Evolutionary conservation across 2,329 filamentous ascomycete genomes (phyloP), one percentile per base, ranked within the genome.

Genomic region (Trichoderma koningiopsis): DNA sequence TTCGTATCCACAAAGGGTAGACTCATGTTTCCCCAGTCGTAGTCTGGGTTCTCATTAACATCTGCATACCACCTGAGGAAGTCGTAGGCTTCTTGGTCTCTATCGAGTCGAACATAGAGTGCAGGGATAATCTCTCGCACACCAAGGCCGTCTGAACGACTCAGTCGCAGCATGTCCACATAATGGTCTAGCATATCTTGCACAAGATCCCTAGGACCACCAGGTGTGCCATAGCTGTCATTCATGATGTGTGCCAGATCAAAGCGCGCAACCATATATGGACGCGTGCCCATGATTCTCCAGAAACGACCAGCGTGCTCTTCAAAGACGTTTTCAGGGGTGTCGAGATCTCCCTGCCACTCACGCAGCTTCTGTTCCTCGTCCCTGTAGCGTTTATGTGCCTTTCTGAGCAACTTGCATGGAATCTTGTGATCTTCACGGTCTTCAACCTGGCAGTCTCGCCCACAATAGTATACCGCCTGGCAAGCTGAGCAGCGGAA

Each of bases 1-100:
- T 77, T 78, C 53, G 81, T 64, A 68, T 83, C 72, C 4, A 83
- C 75, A 35, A 71, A 74, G 14, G 74, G 74, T 5, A 71, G 37
- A 8, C 43, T 55, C 64, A 69, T 68, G 56, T 77, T 43, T 0
- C 55, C 70, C 72, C 71, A 75, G 55, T 75, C 72, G 33, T 75
- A 74, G 16, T 74, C 24, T 0, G 49, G 3, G 1, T 71, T 71
- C 0, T 68, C 14, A 0, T 66, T 70, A 1, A 59, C 70, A 0
- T 72, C 76, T 0, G 72, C 76, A 69, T 75, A 79, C 76, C 78
- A 80, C 72, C 78, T 81, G 3, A 79, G 58, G 47, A 83, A 83
- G 66, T 83, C 81, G 70, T 84, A 85, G 72, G 79, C 82, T n/a
- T 84, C 83, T 72, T 87, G 84, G 68, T 87, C 85, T 53, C 74